Percentiles rank a stretch among this genome's conserved stretches.
Evolutionary conservation across 2,329 filamentous ascomycete genomes (phyloP).

Genomic region (Akanthomyces lecanii): DNA sequence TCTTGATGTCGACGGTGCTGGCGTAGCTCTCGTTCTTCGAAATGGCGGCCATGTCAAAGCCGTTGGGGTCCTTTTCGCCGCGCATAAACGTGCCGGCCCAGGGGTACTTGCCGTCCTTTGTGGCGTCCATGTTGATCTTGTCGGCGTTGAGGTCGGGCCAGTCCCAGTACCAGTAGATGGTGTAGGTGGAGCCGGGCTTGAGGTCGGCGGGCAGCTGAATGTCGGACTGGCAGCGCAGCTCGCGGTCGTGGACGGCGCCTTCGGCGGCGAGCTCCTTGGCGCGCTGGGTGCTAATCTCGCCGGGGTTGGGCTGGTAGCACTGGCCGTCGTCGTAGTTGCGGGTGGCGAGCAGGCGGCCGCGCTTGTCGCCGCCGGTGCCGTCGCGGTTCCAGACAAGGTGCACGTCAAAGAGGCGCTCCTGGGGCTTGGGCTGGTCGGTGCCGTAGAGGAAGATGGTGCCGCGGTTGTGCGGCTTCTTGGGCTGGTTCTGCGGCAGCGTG

Average conservation of each 20-base stretch:
- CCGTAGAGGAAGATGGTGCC: slow-evolving; percentile 75
- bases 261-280: slow-evolving; percentile 50
- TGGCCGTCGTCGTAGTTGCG: slow-evolving; percentile 86
- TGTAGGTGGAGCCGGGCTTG: slow-evolving; percentile 62
- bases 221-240: slow-evolving; percentile 77
- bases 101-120: slow-evolving; percentile 38
- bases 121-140: slow-evolving; percentile 37
- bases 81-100: slow-evolving; percentile 40
- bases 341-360: slow-evolving; percentile 70
- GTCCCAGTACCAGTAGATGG: slow-evolving; percentile 95
- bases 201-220: slow-evolving; percentile 67
- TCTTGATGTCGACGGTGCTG: slow-evolving; percentile 38
- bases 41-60: slow-evolving; percentile 33
- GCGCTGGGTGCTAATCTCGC: slow-evolving; percentile 55
- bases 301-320: slow-evolving; percentile 75
- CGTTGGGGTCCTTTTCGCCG: slow-evolving; percentile 33
- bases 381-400: slow-evolving; percentile 73
- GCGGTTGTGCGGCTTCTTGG: slow-evolving; percentile 59
- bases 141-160: slow-evolving; percentile 63
- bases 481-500: slow-evolving; percentile 51
- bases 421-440: slow-evolving; percentile 53
- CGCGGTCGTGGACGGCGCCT: slow-evolving; percentile 49
- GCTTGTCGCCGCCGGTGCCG: slow-evolving; percentile 74
- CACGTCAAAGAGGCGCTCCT: slow-evolving; percentile 56
- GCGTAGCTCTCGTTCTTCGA: slow-evolving; percentile 39